phyloP scores from a whole-genome alignment of 345 rosid species.

The Erodium maritimum region DNA sequence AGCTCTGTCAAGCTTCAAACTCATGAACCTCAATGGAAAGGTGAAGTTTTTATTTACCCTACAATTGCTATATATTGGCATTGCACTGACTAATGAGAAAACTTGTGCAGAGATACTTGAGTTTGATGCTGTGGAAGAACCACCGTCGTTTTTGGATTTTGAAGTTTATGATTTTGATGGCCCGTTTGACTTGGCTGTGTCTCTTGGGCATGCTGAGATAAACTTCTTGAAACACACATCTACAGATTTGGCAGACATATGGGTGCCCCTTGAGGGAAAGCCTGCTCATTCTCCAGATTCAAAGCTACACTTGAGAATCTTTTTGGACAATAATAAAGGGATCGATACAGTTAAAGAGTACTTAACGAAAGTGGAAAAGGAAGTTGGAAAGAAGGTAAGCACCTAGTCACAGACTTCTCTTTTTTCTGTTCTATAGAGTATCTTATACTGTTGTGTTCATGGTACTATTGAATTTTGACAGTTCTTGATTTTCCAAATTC shows the following conservation, averaged over 20 bases:
- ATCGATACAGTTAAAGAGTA: constrained; percentile 64
- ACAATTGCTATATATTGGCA: too few species aligned
- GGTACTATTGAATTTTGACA: too few species aligned
- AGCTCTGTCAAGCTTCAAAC: constrained; percentile 81
- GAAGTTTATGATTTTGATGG: constrained; percentile 91
- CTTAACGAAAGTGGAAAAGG: constrained; percentile 74
- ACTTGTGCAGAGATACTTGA: constrained; percentile 63
- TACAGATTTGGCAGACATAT: constrained; percentile 64
- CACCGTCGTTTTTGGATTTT: constrained; percentile 75
- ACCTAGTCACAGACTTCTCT: background rate
- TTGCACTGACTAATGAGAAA: constrained; percentile 5
- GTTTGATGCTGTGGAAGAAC: constrained; percentile 94
- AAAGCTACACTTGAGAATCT: constrained; percentile 61
- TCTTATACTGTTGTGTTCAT: too few species aligned
- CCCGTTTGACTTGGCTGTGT: constrained; percentile 76
- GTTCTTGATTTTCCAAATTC: too few species aligned
- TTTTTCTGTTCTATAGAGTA: too few species aligned
- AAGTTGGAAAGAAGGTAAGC: constrained; percentile 84
- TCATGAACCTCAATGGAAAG: constrained; percentile 80
- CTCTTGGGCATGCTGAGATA: constrained; percentile 82
- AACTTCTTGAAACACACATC: constrained; percentile 68
- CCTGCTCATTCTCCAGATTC: constrained; percentile 76
- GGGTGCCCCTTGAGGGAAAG: constrained; percentile 68
- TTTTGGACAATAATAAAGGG: constrained; percentile 69
- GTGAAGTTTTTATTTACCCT: constrained; percentile 20